phyloP scores from a whole-genome alignment of 495 filamentous ascomycete genomes.

The Penicillium nucicola region DNA sequence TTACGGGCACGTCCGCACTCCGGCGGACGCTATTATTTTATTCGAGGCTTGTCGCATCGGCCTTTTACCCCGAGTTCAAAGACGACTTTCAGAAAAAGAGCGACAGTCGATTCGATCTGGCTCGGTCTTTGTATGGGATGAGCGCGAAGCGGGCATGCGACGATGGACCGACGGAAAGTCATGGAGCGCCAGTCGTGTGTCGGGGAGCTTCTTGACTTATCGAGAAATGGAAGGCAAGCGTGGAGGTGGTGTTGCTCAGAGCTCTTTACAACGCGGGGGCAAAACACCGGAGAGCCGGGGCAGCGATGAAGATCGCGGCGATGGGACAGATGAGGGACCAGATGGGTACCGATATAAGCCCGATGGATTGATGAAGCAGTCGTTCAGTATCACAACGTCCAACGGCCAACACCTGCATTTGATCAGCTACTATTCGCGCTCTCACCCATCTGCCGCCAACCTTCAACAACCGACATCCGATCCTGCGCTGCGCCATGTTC shows the following conservation, averaged over 20 bases:
- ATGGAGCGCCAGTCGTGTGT: constrained; percentile 97
- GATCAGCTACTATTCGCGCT: constrained; percentile 92
- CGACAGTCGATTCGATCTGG: constrained; percentile 90
- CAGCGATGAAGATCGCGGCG: constrained; percentile 74
- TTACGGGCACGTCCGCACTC: constrained; percentile 85
- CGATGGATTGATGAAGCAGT: constrained; percentile 98
- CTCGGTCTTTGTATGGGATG: constrained; percentile 98
- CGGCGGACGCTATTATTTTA: constrained; percentile 91
- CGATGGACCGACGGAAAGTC: constrained; percentile 99
- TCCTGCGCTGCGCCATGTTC: constrained; percentile 74
- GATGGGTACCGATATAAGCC: constrained; percentile 98
- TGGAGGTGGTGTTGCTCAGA: constrained; percentile 57
- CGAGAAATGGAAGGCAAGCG: constrained; percentile 98
- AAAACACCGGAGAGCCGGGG: constrained; percentile 81
- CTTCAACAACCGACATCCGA: constrained; percentile 79
- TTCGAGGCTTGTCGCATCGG: constrained; percentile 96
- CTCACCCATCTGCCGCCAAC: constrained; percentile 60
- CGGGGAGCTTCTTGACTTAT: constrained; percentile 96
- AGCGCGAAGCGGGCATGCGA: constrained; percentile 96
- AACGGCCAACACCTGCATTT: constrained; percentile 88
- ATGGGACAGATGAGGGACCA: constrained; percentile 74
- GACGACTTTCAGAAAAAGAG: constrained; percentile 94
- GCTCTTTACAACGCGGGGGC: constrained; percentile 54
- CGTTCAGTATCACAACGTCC: constrained; percentile 95
- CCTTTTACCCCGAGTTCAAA: constrained; percentile 84